These are phyloP conservation scores for Solanum megistacrolobum DNA, from an alignment of 257 asterid genomes.

Conservation along the genomic window DNA sequence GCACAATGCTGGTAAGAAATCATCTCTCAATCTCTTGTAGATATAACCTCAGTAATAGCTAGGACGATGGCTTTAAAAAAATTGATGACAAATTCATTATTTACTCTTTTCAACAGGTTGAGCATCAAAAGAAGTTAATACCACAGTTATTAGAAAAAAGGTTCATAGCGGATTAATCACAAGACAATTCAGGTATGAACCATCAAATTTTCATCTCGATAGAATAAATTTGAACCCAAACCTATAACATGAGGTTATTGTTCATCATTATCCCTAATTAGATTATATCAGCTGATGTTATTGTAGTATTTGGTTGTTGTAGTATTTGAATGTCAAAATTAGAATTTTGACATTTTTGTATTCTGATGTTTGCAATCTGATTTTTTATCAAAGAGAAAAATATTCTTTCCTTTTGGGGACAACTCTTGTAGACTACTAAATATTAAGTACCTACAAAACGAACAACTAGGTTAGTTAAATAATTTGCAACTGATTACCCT, in stretches of 20 bases:
- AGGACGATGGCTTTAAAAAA: not conserved
- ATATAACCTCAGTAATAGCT: not conserved
- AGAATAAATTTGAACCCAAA: not conserved
- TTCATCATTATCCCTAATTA: too few relatives aligned
- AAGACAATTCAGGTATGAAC: not conserved
- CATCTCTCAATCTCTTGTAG: too few relatives aligned
- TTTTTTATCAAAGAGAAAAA: not conserved
- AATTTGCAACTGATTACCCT: too few relatives aligned
- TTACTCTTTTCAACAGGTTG: not conserved
- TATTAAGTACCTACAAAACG: not conserved
- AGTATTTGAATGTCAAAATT: too few relatives aligned
- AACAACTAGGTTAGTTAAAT: too few relatives aligned
- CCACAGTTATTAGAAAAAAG: not conserved
- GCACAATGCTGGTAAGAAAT: not conserved
- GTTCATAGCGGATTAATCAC: not conserved
- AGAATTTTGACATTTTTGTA: not conserved
- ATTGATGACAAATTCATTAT: not conserved
- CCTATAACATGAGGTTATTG: not conserved
- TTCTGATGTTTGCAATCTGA: too few relatives aligned
- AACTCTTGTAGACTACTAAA: not conserved
- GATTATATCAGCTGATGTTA: not conserved
- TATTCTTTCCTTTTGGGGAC: not conserved
- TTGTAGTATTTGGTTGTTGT: not conserved
- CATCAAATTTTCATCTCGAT: not conserved
- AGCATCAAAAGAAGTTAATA: not conserved